Base-by-base conservation (phyloP, 352 stramenopile genomes). In the Elongisporangium undulatum region DNA sequence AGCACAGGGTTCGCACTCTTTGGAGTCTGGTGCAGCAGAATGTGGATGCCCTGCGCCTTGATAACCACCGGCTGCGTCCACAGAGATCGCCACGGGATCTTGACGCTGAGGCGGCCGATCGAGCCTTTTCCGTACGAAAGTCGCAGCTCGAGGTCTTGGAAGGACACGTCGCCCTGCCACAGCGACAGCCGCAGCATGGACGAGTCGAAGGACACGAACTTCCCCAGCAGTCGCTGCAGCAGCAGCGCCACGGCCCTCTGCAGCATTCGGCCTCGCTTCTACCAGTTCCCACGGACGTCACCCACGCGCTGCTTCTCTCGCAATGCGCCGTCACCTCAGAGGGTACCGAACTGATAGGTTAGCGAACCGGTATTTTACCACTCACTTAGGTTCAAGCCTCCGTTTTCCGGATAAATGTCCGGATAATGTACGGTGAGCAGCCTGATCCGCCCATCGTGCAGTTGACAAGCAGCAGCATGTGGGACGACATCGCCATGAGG, bases 121-220 rank as follows among this genome's bases (percentile, higher is more conserved):
- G 69, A 70, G 56, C 86, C 86, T 45, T 91, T 77, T 20, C 86
- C 86, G 64, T 92, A 90, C 53, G 80, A 82, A 24, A 95, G 68
- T 7, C 82, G 82, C 59, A 95, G 70, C 62, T 92, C 71, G 19
- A 95, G 69, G 56, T 95, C 75, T 51, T 84, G 75, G 66, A 95
- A 95, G 13, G 83, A 87, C 65, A 95, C 26, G 51, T 95, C 86
- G 53, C 86, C 86, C 56, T 93, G 83, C 86, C 86, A 95, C 56
- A 95, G 75, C 63, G 81, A 91, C 52, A 95, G 66, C 59, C 80
- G 74, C 45, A 95, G 76, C 85, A 93, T 92, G 53, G 56, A 88
- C 61, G 86, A 84, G 69, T 95, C 81, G 62, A 95, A 92, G 16
- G 81, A 90, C 71, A 95, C 81, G 65, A 95, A 94, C 75, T 93